phyloP scores from a whole-genome alignment of 2,329 filamentous ascomycete species.

The Pestalotiopsis sp. region DNA sequence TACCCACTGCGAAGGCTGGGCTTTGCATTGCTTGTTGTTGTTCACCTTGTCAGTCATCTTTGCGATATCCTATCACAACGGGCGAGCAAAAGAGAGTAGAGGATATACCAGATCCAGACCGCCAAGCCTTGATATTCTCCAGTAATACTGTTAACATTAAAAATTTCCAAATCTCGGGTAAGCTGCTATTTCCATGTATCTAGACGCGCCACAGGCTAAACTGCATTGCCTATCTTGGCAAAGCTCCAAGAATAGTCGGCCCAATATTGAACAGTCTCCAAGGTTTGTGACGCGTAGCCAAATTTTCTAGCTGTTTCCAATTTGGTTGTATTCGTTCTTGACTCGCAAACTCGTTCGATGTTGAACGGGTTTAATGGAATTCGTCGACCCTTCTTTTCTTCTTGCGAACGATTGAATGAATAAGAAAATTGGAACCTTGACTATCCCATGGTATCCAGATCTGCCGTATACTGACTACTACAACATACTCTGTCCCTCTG shows the following conservation, averaged over 20 bases:
- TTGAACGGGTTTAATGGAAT: neutral
- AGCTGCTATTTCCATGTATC: neutral
- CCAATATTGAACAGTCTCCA: neutral
- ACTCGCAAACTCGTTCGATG: neutral
- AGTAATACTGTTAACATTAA: neutral
- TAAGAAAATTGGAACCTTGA: neutral
- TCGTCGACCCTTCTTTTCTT: neutral
- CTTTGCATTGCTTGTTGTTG: neutral
- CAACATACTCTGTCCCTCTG: neutral
- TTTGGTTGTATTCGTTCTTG: neutral
- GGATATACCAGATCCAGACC: neutral
- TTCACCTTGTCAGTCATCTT: neutral
- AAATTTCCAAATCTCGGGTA: neutral
- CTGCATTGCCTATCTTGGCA: neutral
- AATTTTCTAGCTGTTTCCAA: slow-evolving; percentile 3
- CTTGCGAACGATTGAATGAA: neutral
- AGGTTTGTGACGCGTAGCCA: slow-evolving; percentile 6
- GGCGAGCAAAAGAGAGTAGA: neutral
- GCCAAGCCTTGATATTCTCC: neutral
- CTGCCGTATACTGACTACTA: no score
- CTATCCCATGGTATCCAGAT: neutral
- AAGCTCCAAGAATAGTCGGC: neutral
- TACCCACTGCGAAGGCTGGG: neutral
- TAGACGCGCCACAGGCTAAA: neutral
- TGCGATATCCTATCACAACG: neutral